These are phyloP conservation scores for Asterella californica DNA, from an alignment of 225 moss, liverwort and hornwort genomes.

Conservation along the genomic window DNA sequence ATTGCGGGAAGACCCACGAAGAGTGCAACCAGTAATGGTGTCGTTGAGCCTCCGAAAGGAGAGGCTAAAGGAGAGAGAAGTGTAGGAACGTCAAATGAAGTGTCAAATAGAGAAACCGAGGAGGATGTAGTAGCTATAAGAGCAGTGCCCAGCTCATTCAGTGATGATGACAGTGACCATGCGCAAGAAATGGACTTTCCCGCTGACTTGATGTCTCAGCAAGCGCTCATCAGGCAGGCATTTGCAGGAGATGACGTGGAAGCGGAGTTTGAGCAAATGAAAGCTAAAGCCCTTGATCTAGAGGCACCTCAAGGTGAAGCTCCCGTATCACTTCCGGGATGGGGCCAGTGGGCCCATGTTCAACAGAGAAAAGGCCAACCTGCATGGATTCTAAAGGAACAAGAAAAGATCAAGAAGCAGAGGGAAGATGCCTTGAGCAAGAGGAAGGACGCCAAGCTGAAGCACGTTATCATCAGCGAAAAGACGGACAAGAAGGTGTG, in stretches of 20 bases:
- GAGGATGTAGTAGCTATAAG: neutral
- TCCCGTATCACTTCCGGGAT: slow-evolving; percentile 64
- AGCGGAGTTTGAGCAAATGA: slow-evolving; percentile 76
- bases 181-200: slow-evolving; percentile 14
- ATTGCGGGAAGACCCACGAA: slow-evolving; percentile 28
- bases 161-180: slow-evolving; percentile 55
- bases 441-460: slow-evolving; percentile 76
- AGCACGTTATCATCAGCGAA: slow-evolving; percentile 84
- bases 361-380: slow-evolving; percentile 56
- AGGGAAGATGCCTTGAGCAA: slow-evolving; percentile 54
- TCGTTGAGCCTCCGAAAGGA: neutral
- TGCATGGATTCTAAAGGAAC: slow-evolving; percentile 60
- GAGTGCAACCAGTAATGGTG: neutral
- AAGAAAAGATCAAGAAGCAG: slow-evolving; percentile 52
- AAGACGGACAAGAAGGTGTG: slow-evolving; percentile 80
- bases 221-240: slow-evolving; percentile 82
- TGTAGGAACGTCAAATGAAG: neutral
- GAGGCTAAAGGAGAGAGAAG: neutral
- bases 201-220: slow-evolving; percentile 53
- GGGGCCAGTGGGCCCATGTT: slow-evolving; percentile 91
- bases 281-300: slow-evolving; percentile 63
- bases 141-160: slow-evolving; percentile 23
- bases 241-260: slow-evolving; percentile 99
- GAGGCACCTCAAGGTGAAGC: slow-evolving; percentile 63
- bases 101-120: neutral